Conservation (phyloP, 2,329 filamentous ascomycete species). For the Teratosphaeria gauchensis region DNA sequence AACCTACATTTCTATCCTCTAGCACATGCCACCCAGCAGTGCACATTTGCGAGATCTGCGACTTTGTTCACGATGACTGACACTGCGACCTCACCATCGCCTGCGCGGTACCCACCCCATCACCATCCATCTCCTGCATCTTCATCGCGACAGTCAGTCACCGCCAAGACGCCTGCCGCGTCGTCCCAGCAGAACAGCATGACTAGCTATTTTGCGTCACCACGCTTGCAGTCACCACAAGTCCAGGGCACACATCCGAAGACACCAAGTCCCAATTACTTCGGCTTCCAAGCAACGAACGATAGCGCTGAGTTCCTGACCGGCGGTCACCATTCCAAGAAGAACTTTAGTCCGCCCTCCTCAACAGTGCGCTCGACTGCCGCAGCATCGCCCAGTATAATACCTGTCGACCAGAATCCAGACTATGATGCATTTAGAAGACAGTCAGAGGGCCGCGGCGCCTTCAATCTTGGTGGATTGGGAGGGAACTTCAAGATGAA, state of each 20-base stretch:
- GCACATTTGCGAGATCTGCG: neutral
- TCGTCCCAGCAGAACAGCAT: neutral
- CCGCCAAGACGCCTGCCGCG: conserved; percentile 1
- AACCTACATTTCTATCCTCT: neutral
- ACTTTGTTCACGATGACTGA: neutral
- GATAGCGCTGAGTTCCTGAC: conserved; percentile 48
- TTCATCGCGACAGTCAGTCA: neutral
- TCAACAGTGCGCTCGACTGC: conserved; percentile 63
- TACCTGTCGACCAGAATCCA: conserved; percentile 65
- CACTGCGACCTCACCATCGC: neutral
- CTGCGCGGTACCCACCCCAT: neutral
- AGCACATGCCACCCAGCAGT: neutral
- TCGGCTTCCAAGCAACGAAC: conserved; percentile 58
- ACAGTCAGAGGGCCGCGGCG: conserved; percentile 53
- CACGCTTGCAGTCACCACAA: neutral
- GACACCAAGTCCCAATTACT: conserved; percentile 70
- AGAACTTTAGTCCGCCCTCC: conserved; percentile 65
- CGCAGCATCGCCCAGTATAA: conserved; percentile 56
- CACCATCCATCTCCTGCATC: neutral
- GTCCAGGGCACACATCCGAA: conserved; percentile 5
- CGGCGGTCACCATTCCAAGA: conserved; percentile 45
- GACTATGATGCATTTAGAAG: conserved; percentile 73
- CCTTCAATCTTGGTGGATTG: conserved; percentile 33
- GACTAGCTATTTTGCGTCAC: neutral
- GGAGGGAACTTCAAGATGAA: conserved; percentile 29